Evolutionary conservation across 2,329 filamentous ascomycete species (phyloP), one percentile per base, ranked within the genome.

Genomic region (Fusarium longipes): DNA sequence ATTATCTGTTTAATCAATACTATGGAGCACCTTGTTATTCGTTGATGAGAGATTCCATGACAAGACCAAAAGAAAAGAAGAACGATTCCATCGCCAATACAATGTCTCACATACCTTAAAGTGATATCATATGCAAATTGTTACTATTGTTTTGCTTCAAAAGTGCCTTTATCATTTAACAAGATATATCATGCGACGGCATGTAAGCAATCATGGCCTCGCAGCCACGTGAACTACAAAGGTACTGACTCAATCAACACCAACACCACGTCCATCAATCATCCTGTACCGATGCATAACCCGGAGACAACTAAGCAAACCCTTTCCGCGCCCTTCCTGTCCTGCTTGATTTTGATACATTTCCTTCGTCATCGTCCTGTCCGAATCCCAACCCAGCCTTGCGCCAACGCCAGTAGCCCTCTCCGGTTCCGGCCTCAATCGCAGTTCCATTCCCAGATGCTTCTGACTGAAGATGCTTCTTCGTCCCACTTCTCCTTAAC

Each of bases 331-430:
- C 54, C 71, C 63, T 58, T 63, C 51, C 58, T 48, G 49, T 62
- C 58, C 45, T 73, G 54, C 58, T 62, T 55, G 57, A 62, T 70
- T 69, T 66, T 70, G 57, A 68, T 72, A 70, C 71, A 72, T 72
- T 63, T 50, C 60, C 66, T 72, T 68, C 68, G 40, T 71, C 63
- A 66, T 49, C 59, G 45, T 63, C 59, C 45, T 14, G 24, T 48
- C 45, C 45, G 8, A 48, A 35, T 48, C 24, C 45, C 45, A 48
- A 18, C 44, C 70, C 56, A 54, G 47, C 56, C 63, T 66, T 71
- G 50, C 71, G 71, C 71, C 71, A 71, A 73, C 71, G 71, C 71
- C 70, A 55, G 44, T 65, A 67, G 57, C 55, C 55, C 58, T 65
- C 43, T 56, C 39, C 29, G 33, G 30, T 60, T 53, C 40, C 45